These are phyloP conservation scores for Myochromella boudieri DNA, from an alignment of 768 basidiomycete species.

Conservation along the genomic window DNA sequence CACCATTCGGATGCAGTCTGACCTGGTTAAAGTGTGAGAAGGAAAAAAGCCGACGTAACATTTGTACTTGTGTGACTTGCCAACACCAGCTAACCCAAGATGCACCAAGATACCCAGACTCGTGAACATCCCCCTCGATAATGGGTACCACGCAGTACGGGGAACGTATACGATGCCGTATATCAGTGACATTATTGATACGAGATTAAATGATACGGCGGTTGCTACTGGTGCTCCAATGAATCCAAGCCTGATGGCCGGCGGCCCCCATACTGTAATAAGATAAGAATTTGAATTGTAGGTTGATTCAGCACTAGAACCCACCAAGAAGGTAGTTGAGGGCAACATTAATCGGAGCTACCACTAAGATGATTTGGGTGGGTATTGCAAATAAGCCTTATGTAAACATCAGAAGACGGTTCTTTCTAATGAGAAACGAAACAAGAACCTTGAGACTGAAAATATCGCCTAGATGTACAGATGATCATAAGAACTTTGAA, in stretches of 20 bases:
- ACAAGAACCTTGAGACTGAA: constrained; percentile 74
- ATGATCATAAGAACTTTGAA: background rate
- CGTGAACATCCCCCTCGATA: constrained; percentile 60
- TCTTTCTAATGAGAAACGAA: background rate
- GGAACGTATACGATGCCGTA: constrained; percentile 65
- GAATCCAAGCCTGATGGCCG: constrained; percentile 77
- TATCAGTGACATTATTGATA: constrained; percentile 54
- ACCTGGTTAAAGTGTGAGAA: constrained; percentile 28
- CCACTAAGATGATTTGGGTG: constrained; percentile 74
- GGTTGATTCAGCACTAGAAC: background rate
- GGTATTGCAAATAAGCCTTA: constrained; percentile 79
- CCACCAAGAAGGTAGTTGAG: constrained; percentile 81
- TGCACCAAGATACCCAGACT: constrained; percentile 66
- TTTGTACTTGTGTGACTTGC: constrained; percentile 33
- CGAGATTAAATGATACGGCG: constrained; percentile 80
- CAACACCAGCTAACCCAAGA: constrained; percentile 83
- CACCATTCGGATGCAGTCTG: constrained; percentile 94
- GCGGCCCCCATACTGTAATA: constrained; percentile 73
- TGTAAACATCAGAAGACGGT: background rate
- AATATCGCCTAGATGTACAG: constrained; percentile 51
- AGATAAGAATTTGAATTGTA: no score
- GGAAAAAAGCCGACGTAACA: background rate
- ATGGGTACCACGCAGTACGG: constrained; percentile 78
- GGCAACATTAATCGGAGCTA: constrained; percentile 81
- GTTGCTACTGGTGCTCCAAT: constrained; percentile 91